Evolutionary conservation across 164 flowering plant genomes (phyloP), one percentile per base, ranked within the genome.

Genomic region (Vitis rupestris): DNA sequence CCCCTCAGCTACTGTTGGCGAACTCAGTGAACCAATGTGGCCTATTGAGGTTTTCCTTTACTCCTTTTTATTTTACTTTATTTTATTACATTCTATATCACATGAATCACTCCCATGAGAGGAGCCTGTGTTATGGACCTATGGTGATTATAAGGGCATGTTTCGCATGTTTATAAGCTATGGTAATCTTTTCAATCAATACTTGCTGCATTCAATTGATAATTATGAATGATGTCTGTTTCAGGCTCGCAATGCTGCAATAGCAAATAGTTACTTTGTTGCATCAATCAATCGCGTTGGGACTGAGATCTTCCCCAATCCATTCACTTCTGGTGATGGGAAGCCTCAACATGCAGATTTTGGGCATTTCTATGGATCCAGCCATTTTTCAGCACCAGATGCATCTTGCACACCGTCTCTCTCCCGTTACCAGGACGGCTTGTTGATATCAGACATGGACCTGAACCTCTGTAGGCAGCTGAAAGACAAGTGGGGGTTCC

Each of bases 21-120:
- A 93, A 79, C 97, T 95, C 73, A 93, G 99, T 59, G 98, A 95
- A 83, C 97, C 99, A 29, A 93, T 95, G 97, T 91, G 99, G 99
- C 90, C 98, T 10, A 86, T 91, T 63, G 99, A 95, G 99, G 99
- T 95, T 64, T 54, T 56, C 30, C 30, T 44, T 68, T 53, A 10
- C 53, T 66, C 59, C 6, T 65, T 17, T 57, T 10, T 23, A 16
- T 64, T 50, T 29, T 23, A 15, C 11, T 57, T 63, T 60, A 14
- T 9, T 67, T 48, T 65, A 8, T 37, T 10, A 19, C 4, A 52
- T 47, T 19, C 17, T n/a, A 8, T 52, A 68, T 37, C 50, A 8
- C 12, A 66, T 61, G 60, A 53, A 5, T 2, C 57, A 53, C 51
- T 56, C 8, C 44, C 44, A 31, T 31, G 44, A 31, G 44, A 31